These are phyloP conservation scores for Lantana camara DNA, from an alignment of 257 asterid genomes.

Conservation along the genomic window DNA sequence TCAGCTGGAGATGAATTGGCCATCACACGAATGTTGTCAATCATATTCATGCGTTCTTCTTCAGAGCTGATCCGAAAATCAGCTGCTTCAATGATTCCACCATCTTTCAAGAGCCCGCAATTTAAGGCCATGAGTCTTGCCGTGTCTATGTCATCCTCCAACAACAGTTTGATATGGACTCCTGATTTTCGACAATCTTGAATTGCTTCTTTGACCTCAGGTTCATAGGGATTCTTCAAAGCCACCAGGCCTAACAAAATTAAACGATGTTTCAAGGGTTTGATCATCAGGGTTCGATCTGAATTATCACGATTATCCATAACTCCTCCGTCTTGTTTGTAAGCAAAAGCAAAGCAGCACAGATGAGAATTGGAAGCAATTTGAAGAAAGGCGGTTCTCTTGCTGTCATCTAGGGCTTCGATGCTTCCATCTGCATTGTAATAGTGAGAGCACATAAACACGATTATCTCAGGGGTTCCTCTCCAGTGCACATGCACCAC, in stretches of 20 bases:
- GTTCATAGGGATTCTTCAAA: constrained; percentile 40
- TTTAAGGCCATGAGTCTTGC: constrained; percentile 43
- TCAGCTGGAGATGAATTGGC: constrained; percentile 42
- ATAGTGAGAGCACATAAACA: constrained; percentile 41
- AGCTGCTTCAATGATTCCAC: constrained; percentile 26
- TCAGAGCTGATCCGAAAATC: constrained; percentile 33
- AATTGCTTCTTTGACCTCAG: constrained; percentile 31
- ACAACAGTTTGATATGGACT: constrained; percentile 33
- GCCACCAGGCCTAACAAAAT: constrained; percentile 34
- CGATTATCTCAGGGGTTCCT: constrained; percentile 34
- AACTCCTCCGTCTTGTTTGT: constrained; percentile 21
- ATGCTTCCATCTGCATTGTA: constrained; percentile 34
- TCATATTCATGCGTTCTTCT: constrained; percentile 28
- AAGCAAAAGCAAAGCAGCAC: constrained; percentile 40
- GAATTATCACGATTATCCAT: not conserved
- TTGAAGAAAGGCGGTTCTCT: constrained; percentile 13
- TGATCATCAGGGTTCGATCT: not conserved
- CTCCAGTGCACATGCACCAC: constrained; percentile 30
- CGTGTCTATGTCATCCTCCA: constrained; percentile 34
- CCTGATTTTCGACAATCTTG: constrained; percentile 28
- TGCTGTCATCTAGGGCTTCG: constrained; percentile 36
- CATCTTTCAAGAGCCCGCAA: constrained; percentile 38
- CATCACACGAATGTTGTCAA: constrained; percentile 28
- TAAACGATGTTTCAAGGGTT: constrained; percentile 20
- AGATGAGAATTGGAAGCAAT: not conserved